These are phyloP conservation scores for Leccinum subrobustum DNA, from an alignment of 1,284 basidiomycete genomes.

Conservation along the genomic window DNA sequence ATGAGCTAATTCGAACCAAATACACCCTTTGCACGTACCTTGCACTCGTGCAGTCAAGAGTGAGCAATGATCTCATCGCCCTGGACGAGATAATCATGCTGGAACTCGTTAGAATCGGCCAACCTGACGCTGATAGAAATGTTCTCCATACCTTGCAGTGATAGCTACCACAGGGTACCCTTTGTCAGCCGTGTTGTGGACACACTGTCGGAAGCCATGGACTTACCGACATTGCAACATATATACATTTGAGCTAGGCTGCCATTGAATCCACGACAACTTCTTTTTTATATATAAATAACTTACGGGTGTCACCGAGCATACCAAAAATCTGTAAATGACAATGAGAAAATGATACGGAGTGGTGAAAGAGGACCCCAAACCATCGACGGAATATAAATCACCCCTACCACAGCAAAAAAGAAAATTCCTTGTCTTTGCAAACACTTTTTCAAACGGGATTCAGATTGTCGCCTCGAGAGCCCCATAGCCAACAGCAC, in stretches of 20 bases:
- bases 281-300: not conserved
- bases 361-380: not conserved
- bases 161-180: slow-evolving; percentile 1
- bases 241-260: not conserved
- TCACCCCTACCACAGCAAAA: slow-evolving; percentile 8
- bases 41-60: not conserved
- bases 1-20: not conserved
- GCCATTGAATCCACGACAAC: not conserved
- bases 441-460: slow-evolving; percentile 15
- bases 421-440: slow-evolving; percentile 21
- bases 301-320: slow-evolving; percentile 6
- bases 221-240: slow-evolving; percentile 9
- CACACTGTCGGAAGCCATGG: not conserved
- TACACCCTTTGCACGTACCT: slow-evolving; percentile 7
- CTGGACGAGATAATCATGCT: slow-evolving; percentile 15
- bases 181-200: not conserved
- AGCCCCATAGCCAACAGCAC: slow-evolving; percentile 17
- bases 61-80: slow-evolving; percentile 15
- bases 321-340: slow-evolving; percentile 4
- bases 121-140: not conserved
- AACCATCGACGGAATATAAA: slow-evolving; percentile 14
- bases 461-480: slow-evolving; percentile 9
- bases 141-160: slow-evolving; percentile 9
- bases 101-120: not conserved
- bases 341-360: not conserved